These are phyloP conservation scores for Alternaria brassicae DNA, from an alignment of 2,329 filamentous ascomycete genomes.

Conservation along the genomic window DNA sequence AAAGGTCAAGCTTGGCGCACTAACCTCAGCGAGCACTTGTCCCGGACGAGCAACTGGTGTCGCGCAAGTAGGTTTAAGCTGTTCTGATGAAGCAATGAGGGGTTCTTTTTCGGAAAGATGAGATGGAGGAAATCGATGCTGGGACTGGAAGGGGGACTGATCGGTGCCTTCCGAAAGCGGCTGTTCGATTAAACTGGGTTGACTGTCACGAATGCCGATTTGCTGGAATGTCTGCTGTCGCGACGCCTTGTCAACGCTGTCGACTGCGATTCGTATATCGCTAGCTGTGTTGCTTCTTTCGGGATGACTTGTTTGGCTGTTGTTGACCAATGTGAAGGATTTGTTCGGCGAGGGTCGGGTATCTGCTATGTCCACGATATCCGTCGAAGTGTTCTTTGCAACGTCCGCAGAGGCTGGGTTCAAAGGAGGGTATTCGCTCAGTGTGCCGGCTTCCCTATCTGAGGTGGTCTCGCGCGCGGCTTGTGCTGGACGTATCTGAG, in stretches of 20 bases:
- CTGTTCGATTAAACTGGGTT: slow-evolving; percentile 18
- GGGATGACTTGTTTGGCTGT: not conserved
- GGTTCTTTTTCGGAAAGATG: not conserved
- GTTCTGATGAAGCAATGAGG: not conserved
- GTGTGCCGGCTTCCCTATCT: not conserved
- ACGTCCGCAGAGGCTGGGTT: not conserved
- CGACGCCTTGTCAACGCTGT: not conserved
- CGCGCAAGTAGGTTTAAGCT: not conserved
- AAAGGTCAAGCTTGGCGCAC: slow-evolving; percentile 2
- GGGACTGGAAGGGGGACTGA: slow-evolving; percentile 23
- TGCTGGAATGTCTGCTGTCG: slow-evolving; percentile 2
- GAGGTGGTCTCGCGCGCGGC: not conserved
- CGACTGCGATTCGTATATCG: not conserved
- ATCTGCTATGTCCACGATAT: not conserved
- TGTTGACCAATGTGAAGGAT: not conserved
- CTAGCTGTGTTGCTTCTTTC: not conserved
- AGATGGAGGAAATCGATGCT: slow-evolving; percentile 8
- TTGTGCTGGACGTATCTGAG: not conserved
- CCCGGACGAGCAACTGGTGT: not conserved
- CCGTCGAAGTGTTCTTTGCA: not conserved
- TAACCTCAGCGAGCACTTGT: slow-evolving; percentile 2
- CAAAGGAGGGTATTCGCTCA: not conserved
- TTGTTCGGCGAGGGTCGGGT: not conserved
- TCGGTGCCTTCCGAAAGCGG: slow-evolving; percentile 13
- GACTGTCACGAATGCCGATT: slow-evolving; percentile 3